Conservation (phyloP, 1,284 basidiomycete species). For the Rhodotorula sp. region DNA sequence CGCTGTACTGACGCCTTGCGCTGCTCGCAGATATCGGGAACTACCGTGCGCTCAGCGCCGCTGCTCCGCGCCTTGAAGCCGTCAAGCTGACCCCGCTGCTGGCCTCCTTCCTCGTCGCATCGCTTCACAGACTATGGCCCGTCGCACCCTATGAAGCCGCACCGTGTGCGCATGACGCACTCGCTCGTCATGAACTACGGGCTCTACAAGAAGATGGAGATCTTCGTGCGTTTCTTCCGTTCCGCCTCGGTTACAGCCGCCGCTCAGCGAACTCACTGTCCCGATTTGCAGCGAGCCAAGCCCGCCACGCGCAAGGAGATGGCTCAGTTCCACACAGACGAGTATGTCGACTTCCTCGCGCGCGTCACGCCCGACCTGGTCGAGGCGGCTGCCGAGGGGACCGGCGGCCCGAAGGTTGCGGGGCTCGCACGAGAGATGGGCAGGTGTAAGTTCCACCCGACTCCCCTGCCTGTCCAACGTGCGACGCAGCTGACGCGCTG, state of each 20-base stretch:
- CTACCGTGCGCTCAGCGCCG: slow-evolving; percentile 33
- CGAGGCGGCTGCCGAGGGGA: slow-evolving; percentile 38
- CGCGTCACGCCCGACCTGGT: slow-evolving; percentile 69
- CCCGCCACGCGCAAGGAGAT: slow-evolving; percentile 98
- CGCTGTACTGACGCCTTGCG: not conserved
- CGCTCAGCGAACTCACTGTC: not conserved
- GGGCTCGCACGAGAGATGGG: slow-evolving; percentile 66
- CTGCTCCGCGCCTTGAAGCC: not conserved
- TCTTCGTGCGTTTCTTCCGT: slow-evolving; percentile 47
- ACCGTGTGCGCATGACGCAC: slow-evolving; percentile 92
- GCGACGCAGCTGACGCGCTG: not conserved
- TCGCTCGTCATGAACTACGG: slow-evolving; percentile 98
- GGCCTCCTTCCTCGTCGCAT: not conserved
- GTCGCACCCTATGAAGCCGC: slow-evolving; percentile 61
- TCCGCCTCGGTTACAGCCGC: not conserved
- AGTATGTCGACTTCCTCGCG: slow-evolving; percentile 86
- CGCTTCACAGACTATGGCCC: slow-evolving; percentile 30
- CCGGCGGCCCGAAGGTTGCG: slow-evolving; percentile 29
- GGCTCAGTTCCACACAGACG: slow-evolving; percentile 93
- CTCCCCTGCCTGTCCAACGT: not conserved
- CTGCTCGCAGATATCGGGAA: slow-evolving; percentile 43
- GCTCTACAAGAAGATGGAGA: slow-evolving; percentile 55
- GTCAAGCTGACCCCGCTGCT: not conserved
- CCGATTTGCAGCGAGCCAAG: slow-evolving; percentile 78
- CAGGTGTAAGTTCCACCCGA: slow-evolving; percentile 6